phyloP scores from a whole-genome alignment of 768 basidiomycete species.

The Russula lepida region DNA sequence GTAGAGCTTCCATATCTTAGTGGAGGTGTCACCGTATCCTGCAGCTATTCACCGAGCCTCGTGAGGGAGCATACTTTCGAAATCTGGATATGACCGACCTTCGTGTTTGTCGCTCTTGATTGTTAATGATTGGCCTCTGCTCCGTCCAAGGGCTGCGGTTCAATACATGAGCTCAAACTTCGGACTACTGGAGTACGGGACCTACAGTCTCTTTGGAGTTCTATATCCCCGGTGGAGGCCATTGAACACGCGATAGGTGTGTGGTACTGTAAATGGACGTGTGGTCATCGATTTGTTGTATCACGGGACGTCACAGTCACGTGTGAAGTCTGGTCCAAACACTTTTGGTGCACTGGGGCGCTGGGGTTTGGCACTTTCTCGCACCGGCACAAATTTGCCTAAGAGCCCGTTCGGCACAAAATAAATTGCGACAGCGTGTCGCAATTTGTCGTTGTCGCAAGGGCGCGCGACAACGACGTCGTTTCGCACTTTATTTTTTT shows the following conservation, averaged over 20 bases:
- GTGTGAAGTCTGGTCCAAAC: too few relatives aligned
- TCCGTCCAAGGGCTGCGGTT: neutral
- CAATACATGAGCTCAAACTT: neutral
- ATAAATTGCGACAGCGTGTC: too few relatives aligned
- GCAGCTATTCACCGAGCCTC: neutral
- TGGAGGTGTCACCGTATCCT: neutral
- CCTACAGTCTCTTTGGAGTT: neutral
- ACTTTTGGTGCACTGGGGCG: too few relatives aligned
- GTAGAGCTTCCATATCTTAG: slow-evolving; percentile 10
- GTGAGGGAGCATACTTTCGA: neutral
- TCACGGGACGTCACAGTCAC: too few relatives aligned
- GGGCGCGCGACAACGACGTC: too few relatives aligned
- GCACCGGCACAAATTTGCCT: too few relatives aligned
- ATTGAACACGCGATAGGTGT: neutral
- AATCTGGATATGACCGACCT: neutral
- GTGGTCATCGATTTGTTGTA: too few relatives aligned
- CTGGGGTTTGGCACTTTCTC: too few relatives aligned
- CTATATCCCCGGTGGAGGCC: neutral
- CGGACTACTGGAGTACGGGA: neutral
- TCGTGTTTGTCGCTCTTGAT: neutral
- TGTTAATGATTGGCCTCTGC: neutral
- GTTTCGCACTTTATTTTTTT: too few relatives aligned
- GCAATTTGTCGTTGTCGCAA: too few relatives aligned
- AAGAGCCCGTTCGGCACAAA: too few relatives aligned
- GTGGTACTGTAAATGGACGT: too few relatives aligned